Percentiles rank a stretch among this genome's conserved stretches.
phyloP scores from a whole-genome alignment of 176 grass and related monocot species.

The Phragmites australis region DNA sequence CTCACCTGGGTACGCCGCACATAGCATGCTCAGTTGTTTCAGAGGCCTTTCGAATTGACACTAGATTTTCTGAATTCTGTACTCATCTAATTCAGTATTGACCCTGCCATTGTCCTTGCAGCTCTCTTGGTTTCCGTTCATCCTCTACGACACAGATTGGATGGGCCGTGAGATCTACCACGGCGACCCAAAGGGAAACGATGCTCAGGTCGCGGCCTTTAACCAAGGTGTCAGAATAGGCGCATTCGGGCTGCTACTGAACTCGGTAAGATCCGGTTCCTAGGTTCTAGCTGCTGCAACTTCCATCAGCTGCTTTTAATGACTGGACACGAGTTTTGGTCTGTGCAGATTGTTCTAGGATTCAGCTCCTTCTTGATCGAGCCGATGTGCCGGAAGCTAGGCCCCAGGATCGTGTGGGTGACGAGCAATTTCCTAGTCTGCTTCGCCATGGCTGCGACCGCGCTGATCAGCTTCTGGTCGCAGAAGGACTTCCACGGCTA shows the following conservation, averaged over 20 bases:
- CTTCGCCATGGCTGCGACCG: slow-evolving; percentile 58
- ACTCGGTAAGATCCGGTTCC: slow-evolving; percentile 55
- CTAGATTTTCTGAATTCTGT: background rate
- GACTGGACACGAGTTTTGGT: background rate
- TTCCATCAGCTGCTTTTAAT: background rate
- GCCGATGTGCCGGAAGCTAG: slow-evolving; percentile 70
- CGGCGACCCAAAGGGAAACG: slow-evolving; percentile 65
- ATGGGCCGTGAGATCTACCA: slow-evolving; percentile 99
- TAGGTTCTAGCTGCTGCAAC: background rate
- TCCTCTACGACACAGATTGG: slow-evolving; percentile 98
- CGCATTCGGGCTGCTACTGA: slow-evolving; percentile 78
- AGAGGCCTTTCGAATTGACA: background rate
- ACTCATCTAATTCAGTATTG: background rate
- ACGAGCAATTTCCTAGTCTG: slow-evolving; percentile 66
- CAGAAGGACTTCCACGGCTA: slow-evolving; percentile 52
- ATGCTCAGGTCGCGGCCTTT: slow-evolving; percentile 49
- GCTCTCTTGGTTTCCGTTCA: slow-evolving; percentile 94
- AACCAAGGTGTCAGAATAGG: slow-evolving; percentile 72
- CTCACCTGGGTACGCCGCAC: slow-evolving; percentile 73
- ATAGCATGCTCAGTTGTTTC: background rate
- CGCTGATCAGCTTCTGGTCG: slow-evolving; percentile 80
- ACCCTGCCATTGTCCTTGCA: slow-evolving; percentile 13
- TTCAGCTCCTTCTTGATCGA: slow-evolving; percentile 76
- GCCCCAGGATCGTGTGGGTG: slow-evolving; percentile 65
- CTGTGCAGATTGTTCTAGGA: slow-evolving; percentile 60